Percentiles rank a stretch among this genome's conserved stretches.
Evolutionary conservation across 2,329 filamentous ascomycete species (phyloP).

Genomic region (Penicillium sp.): DNA sequence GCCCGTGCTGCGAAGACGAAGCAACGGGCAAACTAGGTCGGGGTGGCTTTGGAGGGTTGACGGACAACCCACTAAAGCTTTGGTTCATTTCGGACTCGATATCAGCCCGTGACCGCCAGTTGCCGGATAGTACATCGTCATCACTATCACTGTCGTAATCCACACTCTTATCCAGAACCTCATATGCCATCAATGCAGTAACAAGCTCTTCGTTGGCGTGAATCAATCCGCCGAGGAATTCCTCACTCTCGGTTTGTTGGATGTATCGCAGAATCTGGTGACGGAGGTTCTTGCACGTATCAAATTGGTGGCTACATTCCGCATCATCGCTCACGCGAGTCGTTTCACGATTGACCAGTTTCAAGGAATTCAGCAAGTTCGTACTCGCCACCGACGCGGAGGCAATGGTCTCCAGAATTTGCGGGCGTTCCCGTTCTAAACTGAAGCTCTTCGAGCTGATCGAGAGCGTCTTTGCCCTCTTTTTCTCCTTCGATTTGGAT

Average conservation of each 20-base stretch:
- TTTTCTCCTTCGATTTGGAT: conserved; percentile 57
- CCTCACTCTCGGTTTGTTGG: conserved; percentile 85
- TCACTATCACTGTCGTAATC: conserved; percentile 71
- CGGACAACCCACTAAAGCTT: conserved; percentile 42
- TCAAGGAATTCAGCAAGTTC: conserved; percentile 84
- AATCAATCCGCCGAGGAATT: conserved; percentile 88
- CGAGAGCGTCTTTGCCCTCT: conserved; percentile 61
- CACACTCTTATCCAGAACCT: conserved; percentile 76
- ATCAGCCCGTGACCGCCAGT: conserved; percentile 36
- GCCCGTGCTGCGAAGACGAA: conserved; percentile 30
- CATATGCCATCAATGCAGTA: conserved; percentile 88
- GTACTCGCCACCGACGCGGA: conserved; percentile 89
- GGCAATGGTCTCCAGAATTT: conserved; percentile 87
- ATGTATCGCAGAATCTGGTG: conserved; percentile 90
- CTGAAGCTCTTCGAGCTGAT: conserved; percentile 69
- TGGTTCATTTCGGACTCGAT: conserved; percentile 38
- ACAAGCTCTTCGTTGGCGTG: conserved; percentile 97
- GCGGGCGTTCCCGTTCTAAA: conserved; percentile 83
- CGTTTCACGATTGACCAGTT: conserved; percentile 86
- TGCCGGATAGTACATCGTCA: conserved; percentile 54
- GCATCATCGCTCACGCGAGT: conserved; percentile 87
- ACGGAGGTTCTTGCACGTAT: conserved; percentile 83
- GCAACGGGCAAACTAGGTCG: conserved; percentile 58
- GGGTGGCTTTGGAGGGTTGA: conserved; percentile 47
- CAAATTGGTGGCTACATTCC: conserved; percentile 76